Conservation (phyloP, 345 rosid genomes). For the Acer yangbiense region DNA sequence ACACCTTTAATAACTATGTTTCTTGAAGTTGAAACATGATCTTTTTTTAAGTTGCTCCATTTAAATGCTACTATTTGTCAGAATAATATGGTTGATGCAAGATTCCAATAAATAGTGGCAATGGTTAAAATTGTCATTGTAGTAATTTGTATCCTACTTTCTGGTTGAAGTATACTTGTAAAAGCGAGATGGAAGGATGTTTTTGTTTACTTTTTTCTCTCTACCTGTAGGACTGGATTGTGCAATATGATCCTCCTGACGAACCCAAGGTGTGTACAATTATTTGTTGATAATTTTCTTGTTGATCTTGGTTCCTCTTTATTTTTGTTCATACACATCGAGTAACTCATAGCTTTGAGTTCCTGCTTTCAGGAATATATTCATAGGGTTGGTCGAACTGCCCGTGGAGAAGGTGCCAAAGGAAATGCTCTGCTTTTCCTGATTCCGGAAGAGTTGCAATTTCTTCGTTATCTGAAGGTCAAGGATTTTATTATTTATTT, state of each 20-base stretch:
- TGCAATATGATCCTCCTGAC: slow-evolving; percentile 99
- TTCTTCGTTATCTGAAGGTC: slow-evolving; percentile 90
- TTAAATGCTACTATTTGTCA: neutral
- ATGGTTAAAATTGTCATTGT: neutral
- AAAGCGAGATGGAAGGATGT: neutral
- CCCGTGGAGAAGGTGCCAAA: slow-evolving; percentile 97
- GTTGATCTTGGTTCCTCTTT: neutral
- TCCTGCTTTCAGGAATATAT: slow-evolving; percentile 77
- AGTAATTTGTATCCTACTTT: neutral
- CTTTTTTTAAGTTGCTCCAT: neutral
- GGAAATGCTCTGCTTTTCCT: slow-evolving; percentile 93
- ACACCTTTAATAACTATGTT: too few species aligned
- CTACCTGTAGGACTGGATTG: slow-evolving; percentile 85
- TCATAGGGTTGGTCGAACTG: slow-evolving; percentile 99
- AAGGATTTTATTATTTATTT: neutral
- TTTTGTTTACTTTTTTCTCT: neutral
- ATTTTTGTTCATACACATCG: slow-evolving; percentile 1
- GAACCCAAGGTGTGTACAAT: slow-evolving; percentile 71
- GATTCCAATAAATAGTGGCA: neutral
- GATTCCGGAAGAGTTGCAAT: slow-evolving; percentile 92
- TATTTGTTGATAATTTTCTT: slow-evolving; percentile 3
- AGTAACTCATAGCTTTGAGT: slow-evolving; percentile 10
- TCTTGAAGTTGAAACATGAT: neutral
- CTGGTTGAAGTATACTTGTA: neutral
- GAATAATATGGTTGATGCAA: neutral